Evolutionary conservation across 306 rosid species (phyloP), one percentile per base, ranked within the genome.

Genomic region (Benincasa hispida): DNA sequence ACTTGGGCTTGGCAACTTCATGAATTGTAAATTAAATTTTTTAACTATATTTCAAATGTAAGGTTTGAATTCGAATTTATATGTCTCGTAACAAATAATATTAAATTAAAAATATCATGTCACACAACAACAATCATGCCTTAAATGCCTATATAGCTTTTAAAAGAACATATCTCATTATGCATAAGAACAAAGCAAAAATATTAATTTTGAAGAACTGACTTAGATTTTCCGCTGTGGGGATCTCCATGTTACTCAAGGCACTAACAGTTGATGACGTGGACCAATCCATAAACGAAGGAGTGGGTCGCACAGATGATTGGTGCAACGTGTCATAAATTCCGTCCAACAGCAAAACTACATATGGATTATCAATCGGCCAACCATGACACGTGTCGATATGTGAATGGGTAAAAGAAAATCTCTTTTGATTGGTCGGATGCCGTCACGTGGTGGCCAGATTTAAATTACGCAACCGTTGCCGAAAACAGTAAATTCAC

Each of bases 251-350:
- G 35, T 3, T 13, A 12, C 57, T 2, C 37, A 69, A 69, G 75
- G 75, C 75, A 25, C 21, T 14, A 69, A 45, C 56, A 69, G 56
- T 47, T 8, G 18, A 42, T 69, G 37, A 69, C 1, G 51, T 66
- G 51, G 73, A 45, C 78, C 2, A 28, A 73, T 41, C 78, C 61
- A 47, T 39, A 75, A 35, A 51, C 11, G 35, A 37, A 54, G 18
- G 1, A 2, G 30, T 66, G 42, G 78, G 57, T 5, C 79, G 79
- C 61, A 42, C 22, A 21, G 1, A 72, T 70, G 77, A 73, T 70
- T 42, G 28, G 28, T 18, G 30, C 37, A 35, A 81, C 83, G 80
- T 81, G 87, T 81, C 77, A 10, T 13, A 14, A 13, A 15, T 68
- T 55, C 32, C 28, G 53, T 66, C 73, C 53, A 37, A 66, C 73